Conservation (phyloP, 257 asterid genomes). For the Nicotiana attenuata region DNA sequence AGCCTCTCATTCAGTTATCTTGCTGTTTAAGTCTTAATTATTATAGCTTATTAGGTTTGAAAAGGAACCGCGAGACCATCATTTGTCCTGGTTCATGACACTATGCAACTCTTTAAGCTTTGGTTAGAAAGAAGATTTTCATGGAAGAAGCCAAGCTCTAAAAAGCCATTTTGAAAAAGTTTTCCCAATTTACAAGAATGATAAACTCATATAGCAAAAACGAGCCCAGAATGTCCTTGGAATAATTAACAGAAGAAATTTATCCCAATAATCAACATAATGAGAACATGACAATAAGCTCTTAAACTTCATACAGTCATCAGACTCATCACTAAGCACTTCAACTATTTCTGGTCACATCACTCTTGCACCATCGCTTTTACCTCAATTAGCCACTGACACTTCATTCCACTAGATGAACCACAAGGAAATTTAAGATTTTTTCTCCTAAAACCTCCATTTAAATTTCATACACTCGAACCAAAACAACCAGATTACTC, state of each 20-base stretch:
- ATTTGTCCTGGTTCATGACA: constrained; percentile 6
- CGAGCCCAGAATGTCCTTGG: not conserved
- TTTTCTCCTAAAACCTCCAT: not conserved
- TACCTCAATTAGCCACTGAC: constrained; percentile 6
- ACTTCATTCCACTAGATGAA: not conserved
- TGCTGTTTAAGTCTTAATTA: not conserved
- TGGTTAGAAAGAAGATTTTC: not conserved
- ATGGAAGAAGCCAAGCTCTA: not conserved
- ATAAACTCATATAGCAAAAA: not conserved
- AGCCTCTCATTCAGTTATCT: constrained; percentile 3
- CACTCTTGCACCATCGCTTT: not conserved
- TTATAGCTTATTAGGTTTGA: not conserved
- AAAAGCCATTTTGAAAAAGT: not conserved
- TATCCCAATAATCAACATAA: not conserved
- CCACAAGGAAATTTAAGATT: not conserved
- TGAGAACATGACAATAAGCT: not conserved
- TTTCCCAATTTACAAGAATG: not conserved
- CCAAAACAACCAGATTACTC: not conserved
- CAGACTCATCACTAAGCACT: not conserved
- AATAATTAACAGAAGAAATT: not conserved
- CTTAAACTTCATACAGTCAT: not conserved
- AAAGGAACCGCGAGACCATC: not conserved
- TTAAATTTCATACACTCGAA: not conserved
- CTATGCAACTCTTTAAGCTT: not conserved
- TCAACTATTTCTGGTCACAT: not conserved